Conservation (phyloP, 169 alveolate species). For the Cryptosporidium sp. region DNA sequence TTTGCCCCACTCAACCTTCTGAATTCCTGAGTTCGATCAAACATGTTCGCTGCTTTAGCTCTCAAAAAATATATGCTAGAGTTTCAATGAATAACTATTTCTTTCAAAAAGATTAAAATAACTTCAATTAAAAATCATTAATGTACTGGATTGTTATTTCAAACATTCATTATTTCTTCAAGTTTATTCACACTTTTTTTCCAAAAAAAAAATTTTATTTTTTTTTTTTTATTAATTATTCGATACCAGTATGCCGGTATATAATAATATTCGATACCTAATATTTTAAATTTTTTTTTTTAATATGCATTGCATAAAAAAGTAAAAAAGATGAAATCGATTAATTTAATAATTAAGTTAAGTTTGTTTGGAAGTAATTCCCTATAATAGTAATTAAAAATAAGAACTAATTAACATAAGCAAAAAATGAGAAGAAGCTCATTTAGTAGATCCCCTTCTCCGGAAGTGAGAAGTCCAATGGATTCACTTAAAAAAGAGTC, state of each 20-base stretch:
- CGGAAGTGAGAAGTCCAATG: neutral
- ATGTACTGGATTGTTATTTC: neutral
- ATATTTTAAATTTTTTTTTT: too few species aligned
- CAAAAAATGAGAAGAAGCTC: slow-evolving; percentile 58
- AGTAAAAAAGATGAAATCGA: neutral
- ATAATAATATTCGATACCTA: neutral
- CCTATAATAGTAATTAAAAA: too few species aligned
- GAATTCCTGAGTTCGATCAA: slow-evolving; percentile 39
- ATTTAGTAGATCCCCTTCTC: slow-evolving; percentile 64
- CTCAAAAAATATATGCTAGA: neutral
- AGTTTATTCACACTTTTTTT: neutral
- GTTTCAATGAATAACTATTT: neutral
- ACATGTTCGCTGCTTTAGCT: neutral
- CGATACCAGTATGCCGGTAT: slow-evolving; percentile 13
- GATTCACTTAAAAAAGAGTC: neutral
- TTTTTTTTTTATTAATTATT: neutral
- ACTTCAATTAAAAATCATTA: neutral
- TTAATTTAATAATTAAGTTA: neutral
- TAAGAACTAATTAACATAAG: neutral
- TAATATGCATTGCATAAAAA: too few species aligned
- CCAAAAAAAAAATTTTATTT: neutral
- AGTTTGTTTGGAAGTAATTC: neutral
- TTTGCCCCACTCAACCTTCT: neutral
- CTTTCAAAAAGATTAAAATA: neutral
- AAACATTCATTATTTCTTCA: neutral